Evolutionary conservation across 371 early-diverging fungal genomes (phyloP), one percentile per base, ranked within the genome.

Genomic region (Syncephalastrum sp.): DNA sequence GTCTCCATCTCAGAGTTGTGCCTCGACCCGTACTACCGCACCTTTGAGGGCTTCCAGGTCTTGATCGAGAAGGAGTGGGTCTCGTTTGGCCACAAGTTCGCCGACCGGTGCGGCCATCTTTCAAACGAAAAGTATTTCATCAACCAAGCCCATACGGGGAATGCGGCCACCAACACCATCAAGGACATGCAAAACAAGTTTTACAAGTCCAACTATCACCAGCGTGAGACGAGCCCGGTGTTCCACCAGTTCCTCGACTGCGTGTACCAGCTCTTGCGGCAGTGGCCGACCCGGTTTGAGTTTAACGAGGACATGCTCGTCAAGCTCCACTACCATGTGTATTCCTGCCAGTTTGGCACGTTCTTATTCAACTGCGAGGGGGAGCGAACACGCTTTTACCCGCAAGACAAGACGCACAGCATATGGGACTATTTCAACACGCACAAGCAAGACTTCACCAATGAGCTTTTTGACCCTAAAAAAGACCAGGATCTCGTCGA

Each of bases 191-290:
- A 91, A 57, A 81, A 70, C 69, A 82, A 84, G 56, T 74, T 86
- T n/a, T 82, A 81, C 60, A 84, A 85, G 47, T 81, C 82, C 33
- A 73, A 75, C 27, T 69, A 67, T 23, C 75, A 79, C 53, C 79
- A 74, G 41, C 77, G 86, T n/a, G 97, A 97, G 68, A 88, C 92
- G 0, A 91, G 92, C 25, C 99, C 99, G 2, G 88, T 97, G 2
- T 97, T 98, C 70, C 90, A 92, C 42, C 97, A 97, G 69, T 98
- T 96, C 64, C 75, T 98, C 15, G 97, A 97, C 67, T 95, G 96
- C 68, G 83, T 94, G 16, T 94, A 88, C 65, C 97, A 97, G 67
- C 69, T 96, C n/a, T 82, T 90, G 79, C 74, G 75, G n/a, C 90
- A 91, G 70, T 84, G 84, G 56, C 96, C 97, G 1, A 84, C 88